phyloP scores from a whole-genome alignment of 1,139 yeast species.

The Diutina ranongensis region DNA sequence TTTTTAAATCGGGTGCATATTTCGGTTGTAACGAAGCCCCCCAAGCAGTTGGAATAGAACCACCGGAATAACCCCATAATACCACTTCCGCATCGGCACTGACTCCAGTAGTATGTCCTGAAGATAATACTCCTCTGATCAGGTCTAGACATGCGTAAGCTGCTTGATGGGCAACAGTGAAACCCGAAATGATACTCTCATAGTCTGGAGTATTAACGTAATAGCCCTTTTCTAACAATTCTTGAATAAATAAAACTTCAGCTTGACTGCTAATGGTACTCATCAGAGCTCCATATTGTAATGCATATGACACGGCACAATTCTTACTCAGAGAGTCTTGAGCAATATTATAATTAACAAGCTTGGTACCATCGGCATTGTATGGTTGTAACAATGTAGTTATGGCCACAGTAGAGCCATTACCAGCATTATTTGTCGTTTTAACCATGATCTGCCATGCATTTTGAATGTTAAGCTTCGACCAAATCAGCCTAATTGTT shows the following conservation, averaged over 20 bases:
- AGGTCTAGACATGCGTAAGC: conserved; percentile 11
- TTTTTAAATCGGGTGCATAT: conserved; percentile 3
- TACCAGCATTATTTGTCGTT: conserved; percentile 8
- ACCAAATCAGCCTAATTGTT: background rate
- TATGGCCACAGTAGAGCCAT: conserved; percentile 9
- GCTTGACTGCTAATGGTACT: conserved; percentile 8
- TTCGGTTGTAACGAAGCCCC: background rate
- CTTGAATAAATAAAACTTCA: conserved; percentile 8
- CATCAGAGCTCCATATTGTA: conserved; percentile 8
- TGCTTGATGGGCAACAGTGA: conserved; percentile 8
- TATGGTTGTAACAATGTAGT: conserved; percentile 10
- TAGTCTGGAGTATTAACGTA: conserved; percentile 10
- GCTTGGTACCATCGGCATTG: conserved; percentile 9
- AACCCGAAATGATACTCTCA: conserved; percentile 10
- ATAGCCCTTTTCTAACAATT: conserved; percentile 10
- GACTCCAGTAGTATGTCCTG: conserved; percentile 9
- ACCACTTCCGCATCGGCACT: conserved; percentile 10
- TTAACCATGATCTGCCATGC: conserved; percentile 9
- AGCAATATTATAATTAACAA: conserved; percentile 9
- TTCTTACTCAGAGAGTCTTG: conserved; percentile 9
- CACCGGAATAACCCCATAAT: conserved; percentile 14
- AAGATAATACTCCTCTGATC: conserved; percentile 10
- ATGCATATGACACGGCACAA: conserved; percentile 10
- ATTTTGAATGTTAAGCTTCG: background rate
- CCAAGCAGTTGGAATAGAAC: conserved; percentile 5